Percentiles rank a stretch among this genome's conserved stretches.
phyloP scores from a whole-genome alignment of 2,329 filamentous ascomycete genomes.

The Ophiostoma sp. region DNA sequence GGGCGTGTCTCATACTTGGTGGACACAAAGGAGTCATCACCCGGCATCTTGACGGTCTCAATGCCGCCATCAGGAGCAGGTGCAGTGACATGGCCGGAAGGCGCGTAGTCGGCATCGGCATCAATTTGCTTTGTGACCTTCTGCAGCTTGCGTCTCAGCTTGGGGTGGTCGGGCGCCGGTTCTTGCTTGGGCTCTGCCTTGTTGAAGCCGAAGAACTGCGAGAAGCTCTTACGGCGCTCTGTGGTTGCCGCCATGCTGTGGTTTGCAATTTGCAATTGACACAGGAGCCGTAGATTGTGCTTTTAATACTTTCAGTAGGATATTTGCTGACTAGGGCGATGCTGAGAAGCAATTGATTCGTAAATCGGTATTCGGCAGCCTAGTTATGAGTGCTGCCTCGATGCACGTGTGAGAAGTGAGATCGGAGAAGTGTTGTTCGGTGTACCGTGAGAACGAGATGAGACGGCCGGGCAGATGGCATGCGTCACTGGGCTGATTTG shows the following conservation, averaged over 20 bases:
- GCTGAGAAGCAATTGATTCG: background rate
- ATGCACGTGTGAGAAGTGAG: background rate
- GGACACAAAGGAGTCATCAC: conserved; percentile 19
- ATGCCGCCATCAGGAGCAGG: conserved; percentile 16
- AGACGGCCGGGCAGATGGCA: background rate
- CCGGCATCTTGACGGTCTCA: conserved; percentile 21
- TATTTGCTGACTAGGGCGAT: background rate
- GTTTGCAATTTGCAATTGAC: background rate
- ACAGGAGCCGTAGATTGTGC: background rate
- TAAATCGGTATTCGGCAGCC: background rate
- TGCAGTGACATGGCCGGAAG: background rate
- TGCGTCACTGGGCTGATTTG: background rate
- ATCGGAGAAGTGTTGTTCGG: background rate
- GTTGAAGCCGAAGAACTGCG: conserved; percentile 23
- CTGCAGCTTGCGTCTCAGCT: conserved; percentile 34
- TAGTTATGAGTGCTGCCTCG: background rate
- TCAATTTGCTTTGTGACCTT: conserved; percentile 30
- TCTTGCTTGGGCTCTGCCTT: conserved; percentile 20
- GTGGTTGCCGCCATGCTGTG: conserved; percentile 22
- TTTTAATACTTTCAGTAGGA: background rate
- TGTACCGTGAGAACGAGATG: background rate
- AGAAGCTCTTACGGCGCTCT: conserved; percentile 26
- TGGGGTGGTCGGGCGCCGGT: conserved; percentile 21
- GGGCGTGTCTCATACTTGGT: conserved; percentile 21
- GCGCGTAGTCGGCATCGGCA: background rate